Base-by-base conservation (phyloP, 495 filamentous ascomycete genomes). In the Hyaloscypha bicolor region DNA sequence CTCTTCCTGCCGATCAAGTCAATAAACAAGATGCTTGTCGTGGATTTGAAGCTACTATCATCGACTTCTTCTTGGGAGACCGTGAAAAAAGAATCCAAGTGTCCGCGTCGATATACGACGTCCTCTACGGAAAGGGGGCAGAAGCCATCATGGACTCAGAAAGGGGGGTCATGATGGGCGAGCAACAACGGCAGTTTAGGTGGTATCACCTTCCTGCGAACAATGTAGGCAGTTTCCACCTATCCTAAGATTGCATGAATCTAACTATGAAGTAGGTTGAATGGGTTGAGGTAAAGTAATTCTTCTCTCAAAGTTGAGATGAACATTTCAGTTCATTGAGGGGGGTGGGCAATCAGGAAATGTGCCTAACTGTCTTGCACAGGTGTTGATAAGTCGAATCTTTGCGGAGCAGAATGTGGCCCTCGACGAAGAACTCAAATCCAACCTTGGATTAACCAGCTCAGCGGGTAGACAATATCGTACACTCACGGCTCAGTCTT, bases 181-280 rank as follows among this genome's bases (percentile, higher is more conserved):
- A 35, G 32, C 6, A 30, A 2, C 29, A 60, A 60, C 30, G 9
- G 9, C 6, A 39, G 12, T 63, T 55, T 22, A 55, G 51, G 19
- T 60, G 57, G 57, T 60, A 60, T 39, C 57, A 60, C 37, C 57
- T 60, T 37, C 57, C 35, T 9, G 57, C 57, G 29, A 60, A 60
- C 25, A 60, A 60, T 60, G 57, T 35, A 39, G 57, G 57, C 35
- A 32, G 12, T 30, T 30, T 9, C 35, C 21, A 60, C 9, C 9
- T 9, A 9, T 37, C 30, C 6, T 35, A 37, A 2, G 8, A 32
- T 37, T 16, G 4, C 35, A 9, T 16, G 30, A 35, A 19, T 60
- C 35, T 35, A 9, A 33, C 32, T 22, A 60, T 22, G 16, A 37
- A 37, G 6, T 37, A 60, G 57, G 37, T 60, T 12, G 57, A 30